phyloP scores from a whole-genome alignment of 805 yeast species.

The Lipomyces japonicus region DNA sequence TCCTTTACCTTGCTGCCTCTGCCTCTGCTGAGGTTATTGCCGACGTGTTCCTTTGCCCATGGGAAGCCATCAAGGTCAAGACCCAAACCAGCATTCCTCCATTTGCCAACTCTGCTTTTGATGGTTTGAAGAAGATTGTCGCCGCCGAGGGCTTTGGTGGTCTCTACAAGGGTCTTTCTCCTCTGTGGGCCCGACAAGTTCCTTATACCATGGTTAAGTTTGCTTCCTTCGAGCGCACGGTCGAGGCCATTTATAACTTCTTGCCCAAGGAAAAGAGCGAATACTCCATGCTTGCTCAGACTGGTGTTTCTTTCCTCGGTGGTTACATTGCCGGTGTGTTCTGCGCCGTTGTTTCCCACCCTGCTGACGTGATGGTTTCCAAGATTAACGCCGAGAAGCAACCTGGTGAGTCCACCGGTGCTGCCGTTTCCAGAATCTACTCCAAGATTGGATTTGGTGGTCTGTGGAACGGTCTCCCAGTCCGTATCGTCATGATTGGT shows the following conservation, averaged over 20 bases:
- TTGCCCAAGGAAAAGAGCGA: constrained; percentile 71
- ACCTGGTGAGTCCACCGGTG: constrained; percentile 61
- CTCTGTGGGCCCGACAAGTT: constrained; percentile 93
- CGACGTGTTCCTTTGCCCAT: constrained; percentile 85
- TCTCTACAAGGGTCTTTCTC: constrained; percentile 82
- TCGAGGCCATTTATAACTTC: constrained; percentile 67
- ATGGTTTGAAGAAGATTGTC: constrained; percentile 63
- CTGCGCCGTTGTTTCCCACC: constrained; percentile 94
- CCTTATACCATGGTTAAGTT: constrained; percentile 99
- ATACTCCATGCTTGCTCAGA: constrained; percentile 72
- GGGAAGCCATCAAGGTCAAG: constrained; percentile 90
- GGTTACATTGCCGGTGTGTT: constrained; percentile 97
- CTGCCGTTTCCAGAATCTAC: constrained; percentile 72
- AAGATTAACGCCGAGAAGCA: constrained; percentile 73
- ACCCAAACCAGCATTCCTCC: constrained; percentile 94
- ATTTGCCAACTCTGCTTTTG: constrained; percentile 56
- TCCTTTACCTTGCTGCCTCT: constrained; percentile 74
- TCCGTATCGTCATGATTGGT: constrained; percentile 95
- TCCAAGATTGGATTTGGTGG: constrained; percentile 81
- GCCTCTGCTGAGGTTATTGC: constrained; percentile 95
- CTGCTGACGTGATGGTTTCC: constrained; percentile 98
- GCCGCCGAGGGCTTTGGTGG: constrained; percentile 69
- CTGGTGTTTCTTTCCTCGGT: constrained; percentile 91
- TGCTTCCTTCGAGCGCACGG: constrained; percentile 90
- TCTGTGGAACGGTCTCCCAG: constrained; percentile 91